Evolutionary conservation across 495 filamentous ascomycete species (phyloP).

Genomic region (Hypoxylon fragiforme): DNA sequence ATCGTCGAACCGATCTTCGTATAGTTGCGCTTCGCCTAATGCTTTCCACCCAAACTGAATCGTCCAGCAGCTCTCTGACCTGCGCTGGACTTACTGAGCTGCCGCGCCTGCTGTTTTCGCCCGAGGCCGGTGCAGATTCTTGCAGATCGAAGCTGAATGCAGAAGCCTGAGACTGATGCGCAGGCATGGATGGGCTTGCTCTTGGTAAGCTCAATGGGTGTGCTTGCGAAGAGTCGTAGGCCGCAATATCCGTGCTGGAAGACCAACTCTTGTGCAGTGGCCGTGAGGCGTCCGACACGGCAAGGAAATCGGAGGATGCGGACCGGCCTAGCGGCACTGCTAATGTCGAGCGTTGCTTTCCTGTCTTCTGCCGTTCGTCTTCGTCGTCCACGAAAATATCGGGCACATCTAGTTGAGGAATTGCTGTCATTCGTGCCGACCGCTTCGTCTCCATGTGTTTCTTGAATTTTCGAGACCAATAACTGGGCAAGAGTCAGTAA

Average conservation of each 20-base stretch:
- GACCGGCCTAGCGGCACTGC: conserved; percentile 23
- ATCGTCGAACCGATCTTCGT: conserved; percentile 53
- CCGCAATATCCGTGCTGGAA: conserved; percentile 45
- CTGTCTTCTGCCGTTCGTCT: conserved; percentile 36
- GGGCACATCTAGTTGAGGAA: conserved; percentile 83
- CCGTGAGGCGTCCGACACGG: conserved; percentile 41
- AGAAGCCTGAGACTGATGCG: conserved; percentile 37
- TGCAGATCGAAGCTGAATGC: conserved; percentile 52
- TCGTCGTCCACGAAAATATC: conserved; percentile 85
- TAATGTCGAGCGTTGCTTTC: conserved; percentile 33
- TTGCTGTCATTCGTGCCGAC: conserved; percentile 70
- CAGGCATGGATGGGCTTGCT: conserved; percentile 34
- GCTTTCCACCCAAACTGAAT: conserved; percentile 90
- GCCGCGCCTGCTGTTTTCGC: conserved; percentile 56
- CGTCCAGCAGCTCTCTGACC: conserved; percentile 78
- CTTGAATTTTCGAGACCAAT: conserved; percentile 83
- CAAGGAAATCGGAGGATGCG: conserved; percentile 37
- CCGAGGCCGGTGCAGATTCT: conserved; percentile 33
- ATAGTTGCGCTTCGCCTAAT: conserved; percentile 85
- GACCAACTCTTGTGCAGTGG: conserved; percentile 47
- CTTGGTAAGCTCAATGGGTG: conserved; percentile 50
- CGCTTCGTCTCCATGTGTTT: conserved; percentile 67
- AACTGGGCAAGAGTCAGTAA: conserved; percentile 41
- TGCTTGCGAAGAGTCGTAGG: conserved; percentile 45
- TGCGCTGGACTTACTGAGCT: conserved; percentile 77